Conservation (phyloP, 345 rosid species). For the Erodium maritimum region DNA sequence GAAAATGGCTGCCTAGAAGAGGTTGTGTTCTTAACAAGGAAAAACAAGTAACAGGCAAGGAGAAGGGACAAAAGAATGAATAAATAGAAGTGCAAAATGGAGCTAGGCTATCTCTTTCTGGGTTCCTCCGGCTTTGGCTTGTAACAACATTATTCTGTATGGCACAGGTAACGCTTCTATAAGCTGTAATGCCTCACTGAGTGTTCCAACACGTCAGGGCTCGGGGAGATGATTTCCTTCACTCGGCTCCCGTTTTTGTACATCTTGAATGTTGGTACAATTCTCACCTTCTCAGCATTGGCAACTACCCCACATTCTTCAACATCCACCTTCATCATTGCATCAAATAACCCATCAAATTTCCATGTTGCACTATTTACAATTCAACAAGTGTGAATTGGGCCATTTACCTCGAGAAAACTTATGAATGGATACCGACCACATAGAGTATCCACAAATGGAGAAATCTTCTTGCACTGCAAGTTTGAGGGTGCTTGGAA, state of each 20-base stretch:
- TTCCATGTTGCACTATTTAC: background rate
- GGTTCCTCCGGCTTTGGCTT: slow-evolving; percentile 22
- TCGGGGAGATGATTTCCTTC: slow-evolving; percentile 91
- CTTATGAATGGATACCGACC: slow-evolving; percentile 71
- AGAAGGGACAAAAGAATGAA: slow-evolving; percentile 48
- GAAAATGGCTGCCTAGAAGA: background rate
- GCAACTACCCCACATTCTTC: slow-evolving; percentile 41
- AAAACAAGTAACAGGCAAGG: background rate
- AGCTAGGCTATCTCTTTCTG: slow-evolving; percentile 43
- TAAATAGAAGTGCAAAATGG: slow-evolving; percentile 16
- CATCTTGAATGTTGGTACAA: slow-evolving; percentile 93
- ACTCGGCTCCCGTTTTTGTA: slow-evolving; percentile 68
- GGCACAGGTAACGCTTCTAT: too few relatives aligned
- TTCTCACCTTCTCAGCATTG: slow-evolving; percentile 66
- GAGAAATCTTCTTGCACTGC: slow-evolving; percentile 80
- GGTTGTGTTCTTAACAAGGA: background rate
- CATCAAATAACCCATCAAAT: too few relatives aligned
- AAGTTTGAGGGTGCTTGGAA: slow-evolving; percentile 44
- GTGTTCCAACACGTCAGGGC: slow-evolving; percentile 71
- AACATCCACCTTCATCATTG: slow-evolving; percentile 66
- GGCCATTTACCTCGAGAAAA: slow-evolving; percentile 59
- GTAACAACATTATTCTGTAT: too few relatives aligned
- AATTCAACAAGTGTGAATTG: too few relatives aligned
- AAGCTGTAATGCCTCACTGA: slow-evolving; percentile 91
- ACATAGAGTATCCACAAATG: slow-evolving; percentile 64